phyloP scores from a whole-genome alignment of 2,329 filamentous ascomycete genomes.

The Trichoderma hamatum region DNA sequence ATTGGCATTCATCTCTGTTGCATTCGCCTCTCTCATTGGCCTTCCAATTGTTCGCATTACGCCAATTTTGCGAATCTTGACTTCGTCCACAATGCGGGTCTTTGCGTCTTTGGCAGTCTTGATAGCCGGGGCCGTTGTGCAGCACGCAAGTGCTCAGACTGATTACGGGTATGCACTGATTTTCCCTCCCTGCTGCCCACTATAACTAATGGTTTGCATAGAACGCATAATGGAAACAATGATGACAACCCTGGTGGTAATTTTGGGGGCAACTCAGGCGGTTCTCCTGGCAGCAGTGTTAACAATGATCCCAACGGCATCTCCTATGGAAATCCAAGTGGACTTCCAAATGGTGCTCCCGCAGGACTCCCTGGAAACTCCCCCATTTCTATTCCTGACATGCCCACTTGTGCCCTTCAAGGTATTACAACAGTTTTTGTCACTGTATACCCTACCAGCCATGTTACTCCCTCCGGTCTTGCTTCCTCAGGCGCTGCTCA shows the following conservation, averaged over 20 bases:
- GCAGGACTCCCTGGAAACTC: slow-evolving; percentile 21
- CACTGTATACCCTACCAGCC: slow-evolving; percentile 46
- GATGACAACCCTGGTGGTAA: slow-evolving; percentile 20
- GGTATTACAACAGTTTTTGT: slow-evolving; percentile 52
- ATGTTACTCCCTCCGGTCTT: slow-evolving; percentile 28
- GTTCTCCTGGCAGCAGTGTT: slow-evolving; percentile 16
- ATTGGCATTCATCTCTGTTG: slow-evolving; percentile 15
- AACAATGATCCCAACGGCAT: slow-evolving; percentile 3
- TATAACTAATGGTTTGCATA: slow-evolving; percentile 22
- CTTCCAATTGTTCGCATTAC: slow-evolving; percentile 5
- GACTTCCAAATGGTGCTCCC: slow-evolving; percentile 5
- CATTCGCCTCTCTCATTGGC: neutral
- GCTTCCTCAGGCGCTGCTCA: slow-evolving; percentile 24
- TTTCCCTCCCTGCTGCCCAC: neutral
- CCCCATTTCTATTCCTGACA: slow-evolving; percentile 27
- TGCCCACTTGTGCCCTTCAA: slow-evolving; percentile 45
- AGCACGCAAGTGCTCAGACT: slow-evolving; percentile 38
- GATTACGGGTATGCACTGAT: slow-evolving; percentile 39
- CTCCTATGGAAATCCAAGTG: slow-evolving; percentile 15
- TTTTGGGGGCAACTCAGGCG: slow-evolving; percentile 14
- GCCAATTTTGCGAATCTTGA: slow-evolving; percentile 24
- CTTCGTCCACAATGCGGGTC: slow-evolving; percentile 44
- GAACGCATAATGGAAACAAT: slow-evolving; percentile 28
- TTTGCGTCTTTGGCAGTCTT: slow-evolving; percentile 42
- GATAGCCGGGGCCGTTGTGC: slow-evolving; percentile 41